A percentile compares a stretch with the other conserved stretches of the same genome.
These are phyloP conservation scores for Skeletonema costatum DNA, from an alignment of 108 stramenopile genomes.

Conservation along the genomic window DNA sequence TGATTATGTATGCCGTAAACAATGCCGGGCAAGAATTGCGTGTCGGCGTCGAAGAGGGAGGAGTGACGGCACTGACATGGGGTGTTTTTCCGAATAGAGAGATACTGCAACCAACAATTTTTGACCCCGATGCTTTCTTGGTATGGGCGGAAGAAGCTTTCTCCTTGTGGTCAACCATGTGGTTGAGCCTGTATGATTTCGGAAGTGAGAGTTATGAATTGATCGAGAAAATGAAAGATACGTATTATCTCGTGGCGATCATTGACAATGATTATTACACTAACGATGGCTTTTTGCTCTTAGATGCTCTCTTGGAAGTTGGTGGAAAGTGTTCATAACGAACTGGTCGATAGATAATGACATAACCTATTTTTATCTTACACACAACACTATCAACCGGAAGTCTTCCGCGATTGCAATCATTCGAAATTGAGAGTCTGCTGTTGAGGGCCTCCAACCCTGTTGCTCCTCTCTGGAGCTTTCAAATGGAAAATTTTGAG, in stretches of 20 bases:
- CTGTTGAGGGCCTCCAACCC: constrained; percentile 63
- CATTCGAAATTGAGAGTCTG: constrained; percentile 71
- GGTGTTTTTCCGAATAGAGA: constrained; percentile 82
- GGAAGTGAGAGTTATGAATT: constrained; percentile 81
- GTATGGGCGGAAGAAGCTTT: constrained; percentile 97
- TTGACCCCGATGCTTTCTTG: constrained; percentile 92
- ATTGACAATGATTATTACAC: constrained; percentile 92
- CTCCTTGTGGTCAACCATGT: constrained; percentile 90
- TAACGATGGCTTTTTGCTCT: constrained; percentile 31
- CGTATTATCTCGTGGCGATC: constrained; percentile 92
- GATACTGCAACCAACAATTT: constrained; percentile 97
- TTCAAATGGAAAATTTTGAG: constrained; percentile 76
- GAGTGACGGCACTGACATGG: constrained; percentile 92
- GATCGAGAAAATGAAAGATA: constrained; percentile 88
- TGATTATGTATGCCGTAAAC: constrained; percentile 89
- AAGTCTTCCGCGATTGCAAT: not conserved
- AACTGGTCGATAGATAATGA: not conserved
- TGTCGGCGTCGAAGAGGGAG: constrained; percentile 65
- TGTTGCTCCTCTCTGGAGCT: constrained; percentile 50
- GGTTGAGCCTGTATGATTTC: constrained; percentile 93
- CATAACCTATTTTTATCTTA: not conserved
- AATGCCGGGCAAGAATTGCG: constrained; percentile 57
- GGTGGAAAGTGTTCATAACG: constrained; percentile 18
- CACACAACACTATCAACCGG: not conserved
- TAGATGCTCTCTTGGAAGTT: constrained; percentile 30